These are phyloP conservation scores for Pleoardoris graminearum DNA, from an alignment of 2,329 filamentous ascomycete genomes.

Conservation along the genomic window DNA sequence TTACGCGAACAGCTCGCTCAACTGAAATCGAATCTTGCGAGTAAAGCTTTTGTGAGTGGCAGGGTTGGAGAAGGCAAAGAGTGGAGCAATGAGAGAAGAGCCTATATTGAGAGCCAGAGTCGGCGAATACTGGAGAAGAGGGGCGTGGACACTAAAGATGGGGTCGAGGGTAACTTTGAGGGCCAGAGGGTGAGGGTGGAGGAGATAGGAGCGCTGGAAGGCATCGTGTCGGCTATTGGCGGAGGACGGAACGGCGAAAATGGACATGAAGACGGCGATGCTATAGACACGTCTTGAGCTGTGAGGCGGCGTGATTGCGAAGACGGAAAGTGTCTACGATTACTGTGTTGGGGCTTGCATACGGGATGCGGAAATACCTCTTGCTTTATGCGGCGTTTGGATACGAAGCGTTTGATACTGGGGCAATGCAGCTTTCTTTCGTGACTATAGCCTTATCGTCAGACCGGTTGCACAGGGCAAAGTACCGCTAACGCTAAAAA, in stretches of 20 bases:
- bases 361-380: not conserved
- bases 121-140: conserved; percentile 74
- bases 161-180: conserved; percentile 38
- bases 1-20: conserved; percentile 71
- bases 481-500: too few relatives aligned
- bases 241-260: conserved; percentile 7
- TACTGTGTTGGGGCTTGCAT: not conserved
- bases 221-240: conserved; percentile 24
- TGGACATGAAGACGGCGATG: conserved; percentile 19
- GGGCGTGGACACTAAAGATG: conserved; percentile 61
- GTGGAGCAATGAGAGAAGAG: conserved; percentile 68
- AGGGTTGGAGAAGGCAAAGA: conserved; percentile 42
- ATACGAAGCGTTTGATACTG: not conserved
- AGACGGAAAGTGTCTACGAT: too few relatives aligned
- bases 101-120: conserved; percentile 83
- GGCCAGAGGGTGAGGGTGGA: conserved; percentile 28
- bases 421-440: not conserved
- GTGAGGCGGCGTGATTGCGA: not conserved
- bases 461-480: too few relatives aligned
- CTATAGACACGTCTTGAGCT: conserved; percentile 26
- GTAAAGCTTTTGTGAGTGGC: conserved; percentile 37
- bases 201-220: conserved; percentile 39
- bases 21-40: conserved; percentile 66
- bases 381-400: not conserved
- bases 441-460: too few relatives aligned